These are phyloP conservation scores for Meyerozyma sp. DNA, from an alignment of 1,139 yeast species.

Conservation along the genomic window DNA sequence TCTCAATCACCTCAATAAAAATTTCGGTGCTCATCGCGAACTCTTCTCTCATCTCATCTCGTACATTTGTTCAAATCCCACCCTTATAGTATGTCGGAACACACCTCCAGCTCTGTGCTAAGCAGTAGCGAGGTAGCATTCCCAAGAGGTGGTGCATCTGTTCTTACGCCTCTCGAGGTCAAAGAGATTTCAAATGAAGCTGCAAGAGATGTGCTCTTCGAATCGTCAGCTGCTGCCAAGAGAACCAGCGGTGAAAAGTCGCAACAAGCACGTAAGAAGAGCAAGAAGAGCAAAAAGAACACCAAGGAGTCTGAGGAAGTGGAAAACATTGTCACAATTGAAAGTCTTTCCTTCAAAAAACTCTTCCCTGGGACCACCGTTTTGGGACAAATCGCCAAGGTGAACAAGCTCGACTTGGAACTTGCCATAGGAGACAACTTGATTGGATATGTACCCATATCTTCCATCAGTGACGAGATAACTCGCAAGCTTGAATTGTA, in stretches of 20 bases:
- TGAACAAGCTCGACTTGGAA: conserved; percentile 59
- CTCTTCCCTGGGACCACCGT: conserved; percentile 67
- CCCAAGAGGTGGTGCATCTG: conserved; percentile 94
- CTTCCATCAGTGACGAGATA: conserved; percentile 64
- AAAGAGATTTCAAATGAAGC: conserved; percentile 94
- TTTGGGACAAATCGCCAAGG: conserved; percentile 66
- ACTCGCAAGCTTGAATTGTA: conserved; percentile 51
- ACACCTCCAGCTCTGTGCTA: conserved; percentile 8
- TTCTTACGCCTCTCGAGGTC: conserved; percentile 82
- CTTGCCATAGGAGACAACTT: conserved; percentile 80
- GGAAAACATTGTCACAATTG: conserved; percentile 39
- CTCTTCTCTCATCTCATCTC: not conserved
- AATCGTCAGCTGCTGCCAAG: conserved; percentile 31
- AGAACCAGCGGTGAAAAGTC: conserved; percentile 22
- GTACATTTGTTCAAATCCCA: not conserved
- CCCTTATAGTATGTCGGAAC: not conserved
- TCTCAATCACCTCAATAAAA: not conserved
- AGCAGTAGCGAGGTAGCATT: conserved; percentile 64
- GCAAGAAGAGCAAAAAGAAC: conserved; percentile 14
- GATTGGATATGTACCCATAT: conserved; percentile 73
- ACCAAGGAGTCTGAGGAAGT: conserved; percentile 35
- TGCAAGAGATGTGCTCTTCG: conserved; percentile 77
- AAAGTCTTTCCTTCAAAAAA: conserved; percentile 55
- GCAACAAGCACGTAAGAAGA: conserved; percentile 20
- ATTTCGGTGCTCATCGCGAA: conserved; percentile 1